phyloP scores from a whole-genome alignment of 2,329 filamentous ascomycete genomes.

The Pseudocercospora eumusae region DNA sequence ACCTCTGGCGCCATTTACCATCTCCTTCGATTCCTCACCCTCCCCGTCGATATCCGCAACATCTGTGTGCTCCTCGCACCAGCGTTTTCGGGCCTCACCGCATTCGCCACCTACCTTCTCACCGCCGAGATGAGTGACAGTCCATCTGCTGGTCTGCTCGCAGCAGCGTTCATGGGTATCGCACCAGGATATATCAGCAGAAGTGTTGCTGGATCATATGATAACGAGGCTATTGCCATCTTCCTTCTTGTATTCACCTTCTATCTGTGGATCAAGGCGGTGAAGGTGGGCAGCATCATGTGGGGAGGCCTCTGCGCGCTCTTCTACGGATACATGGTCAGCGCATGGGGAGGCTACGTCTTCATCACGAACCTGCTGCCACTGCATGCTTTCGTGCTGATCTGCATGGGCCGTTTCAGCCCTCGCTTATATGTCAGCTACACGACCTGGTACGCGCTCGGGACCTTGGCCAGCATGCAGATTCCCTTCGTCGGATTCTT shows the following conservation, averaged over 20 bases:
- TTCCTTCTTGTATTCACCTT: slow-evolving; percentile 98
- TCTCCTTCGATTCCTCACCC: slow-evolving; percentile 78
- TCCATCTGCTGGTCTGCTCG: slow-evolving; percentile 89
- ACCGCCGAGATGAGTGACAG: slow-evolving; percentile 98
- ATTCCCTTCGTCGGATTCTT: slow-evolving; percentile 98
- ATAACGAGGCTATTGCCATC: slow-evolving; percentile 99
- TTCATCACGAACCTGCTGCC: slow-evolving; percentile 98
- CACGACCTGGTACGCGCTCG: slow-evolving; percentile 95
- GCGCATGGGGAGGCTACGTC: slow-evolving; percentile 98
- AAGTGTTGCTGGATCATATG: slow-evolving; percentile 96
- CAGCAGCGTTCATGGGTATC: slow-evolving; percentile 96
- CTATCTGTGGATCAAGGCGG: slow-evolving; percentile 97
- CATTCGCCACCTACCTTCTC: slow-evolving; percentile 88
- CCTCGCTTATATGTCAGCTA: slow-evolving; percentile 93
- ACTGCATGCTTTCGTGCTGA: slow-evolving; percentile 87
- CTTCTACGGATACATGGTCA: slow-evolving; percentile 99
- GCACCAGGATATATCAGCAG: slow-evolving; percentile 95
- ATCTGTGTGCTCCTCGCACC: slow-evolving; percentile 96
- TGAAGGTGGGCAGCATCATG: slow-evolving; percentile 94
- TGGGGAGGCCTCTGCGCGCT: slow-evolving; percentile 93
- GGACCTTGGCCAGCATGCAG: slow-evolving; percentile 97
- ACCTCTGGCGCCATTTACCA: slow-evolving; percentile 98
- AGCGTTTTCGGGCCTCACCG: slow-evolving; percentile 89
- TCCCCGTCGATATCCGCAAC: slow-evolving; percentile 97
- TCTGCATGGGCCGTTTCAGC: slow-evolving; percentile 97